A percentile compares a stretch with the other conserved stretches of the same genome.
phyloP scores from a whole-genome alignment of 371 early-diverging fungal genomes.

The Mucor ambiguus region DNA sequence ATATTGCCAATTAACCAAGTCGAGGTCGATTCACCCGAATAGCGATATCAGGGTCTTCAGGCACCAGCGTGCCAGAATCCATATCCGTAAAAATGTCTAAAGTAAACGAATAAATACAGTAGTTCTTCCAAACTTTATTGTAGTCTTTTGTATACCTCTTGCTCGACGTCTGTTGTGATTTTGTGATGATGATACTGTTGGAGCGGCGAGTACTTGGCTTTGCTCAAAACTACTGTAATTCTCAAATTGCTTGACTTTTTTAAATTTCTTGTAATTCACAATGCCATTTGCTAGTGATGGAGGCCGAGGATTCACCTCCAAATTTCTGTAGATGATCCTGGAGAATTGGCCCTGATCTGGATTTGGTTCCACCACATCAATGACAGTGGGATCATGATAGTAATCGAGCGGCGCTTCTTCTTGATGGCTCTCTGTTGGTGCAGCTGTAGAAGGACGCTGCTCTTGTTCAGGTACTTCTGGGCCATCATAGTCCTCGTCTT shows the following conservation, averaged over 20 bases:
- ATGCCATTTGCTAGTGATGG: background rate
- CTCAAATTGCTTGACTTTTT: slow-evolving; percentile 7
- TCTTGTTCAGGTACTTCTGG: background rate
- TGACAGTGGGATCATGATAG: background rate
- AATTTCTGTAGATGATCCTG: background rate
- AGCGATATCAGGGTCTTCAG: slow-evolving; percentile 3
- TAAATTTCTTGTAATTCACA: slow-evolving; percentile 6
- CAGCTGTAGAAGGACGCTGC: background rate
- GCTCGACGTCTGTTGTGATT: background rate
- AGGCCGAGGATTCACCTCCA: background rate
- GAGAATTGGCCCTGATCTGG: background rate
- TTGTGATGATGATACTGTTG: background rate
- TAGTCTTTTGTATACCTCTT: too few relatives aligned
- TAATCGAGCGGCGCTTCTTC: background rate
- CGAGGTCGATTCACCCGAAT: background rate
- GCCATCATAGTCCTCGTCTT: background rate
- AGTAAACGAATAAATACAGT: background rate
- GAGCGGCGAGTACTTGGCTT: background rate
- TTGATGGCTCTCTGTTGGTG: background rate
- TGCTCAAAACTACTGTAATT: background rate
- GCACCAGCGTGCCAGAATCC: background rate
- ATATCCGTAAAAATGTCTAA: background rate
- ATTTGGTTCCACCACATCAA: background rate
- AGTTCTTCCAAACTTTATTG: too few relatives aligned
- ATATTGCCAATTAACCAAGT: background rate